Evolutionary conservation across 495 filamentous ascomycete genomes (phyloP).

Genomic region (Aspergillus hancockii): DNA sequence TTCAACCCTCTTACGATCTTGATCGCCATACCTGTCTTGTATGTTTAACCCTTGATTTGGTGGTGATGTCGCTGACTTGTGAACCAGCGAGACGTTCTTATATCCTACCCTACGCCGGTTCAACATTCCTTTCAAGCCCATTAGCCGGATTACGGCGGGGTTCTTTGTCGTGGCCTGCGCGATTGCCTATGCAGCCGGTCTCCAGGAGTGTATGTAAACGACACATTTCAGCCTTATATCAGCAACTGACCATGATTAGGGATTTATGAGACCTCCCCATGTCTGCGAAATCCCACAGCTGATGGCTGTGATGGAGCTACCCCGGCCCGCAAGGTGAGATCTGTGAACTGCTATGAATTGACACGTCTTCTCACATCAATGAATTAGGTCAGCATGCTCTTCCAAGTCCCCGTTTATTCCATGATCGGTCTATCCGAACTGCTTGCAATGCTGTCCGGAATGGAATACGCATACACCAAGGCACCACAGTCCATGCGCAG

Average conservation of each 20-base stretch:
- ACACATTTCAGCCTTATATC: background rate
- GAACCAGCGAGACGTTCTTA: constrained; percentile 48
- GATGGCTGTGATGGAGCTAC: background rate
- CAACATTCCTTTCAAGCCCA: constrained; percentile 44
- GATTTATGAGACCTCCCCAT: constrained; percentile 3
- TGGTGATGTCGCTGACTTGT: background rate
- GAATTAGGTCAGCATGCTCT: constrained; percentile 43
- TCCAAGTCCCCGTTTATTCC: constrained; percentile 54
- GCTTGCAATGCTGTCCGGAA: constrained; percentile 50
- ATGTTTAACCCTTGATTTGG: background rate
- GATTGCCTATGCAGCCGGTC: constrained; percentile 49
- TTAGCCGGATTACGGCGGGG: constrained; percentile 49
- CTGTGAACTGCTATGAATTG: background rate
- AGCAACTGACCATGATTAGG: background rate
- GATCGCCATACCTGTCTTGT: background rate
- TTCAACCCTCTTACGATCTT: background rate
- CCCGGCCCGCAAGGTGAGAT: background rate
- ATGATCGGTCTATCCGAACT: constrained; percentile 58
- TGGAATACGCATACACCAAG: constrained; percentile 45
- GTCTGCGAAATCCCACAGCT: background rate
- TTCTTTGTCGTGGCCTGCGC: constrained; percentile 40
- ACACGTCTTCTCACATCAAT: background rate
- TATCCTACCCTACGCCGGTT: constrained; percentile 40
- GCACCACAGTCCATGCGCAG: constrained; percentile 28
- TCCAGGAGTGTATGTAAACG: constrained; percentile 36